phyloP scores from a whole-genome alignment of 371 early-diverging fungal genomes.

The Dichotomocladium elegans region DNA sequence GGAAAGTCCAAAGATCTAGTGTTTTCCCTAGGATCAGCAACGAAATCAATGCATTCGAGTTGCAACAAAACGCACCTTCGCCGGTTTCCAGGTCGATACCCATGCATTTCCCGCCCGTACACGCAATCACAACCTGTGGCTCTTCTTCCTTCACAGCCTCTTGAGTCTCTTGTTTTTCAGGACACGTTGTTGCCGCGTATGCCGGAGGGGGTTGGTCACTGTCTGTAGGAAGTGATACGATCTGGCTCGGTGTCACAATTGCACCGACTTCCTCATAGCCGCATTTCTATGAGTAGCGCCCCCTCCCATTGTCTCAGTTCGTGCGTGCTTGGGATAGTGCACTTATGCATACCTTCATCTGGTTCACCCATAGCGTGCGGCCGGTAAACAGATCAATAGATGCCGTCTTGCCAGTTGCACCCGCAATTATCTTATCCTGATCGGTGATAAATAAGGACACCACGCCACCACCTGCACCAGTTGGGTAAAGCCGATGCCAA shows the following conservation, averaged over 20 bases:
- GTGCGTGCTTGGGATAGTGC: not conserved
- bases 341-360: constrained; percentile 22
- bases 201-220: no score
- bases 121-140: constrained; percentile 22
- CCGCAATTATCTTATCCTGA: constrained; percentile 16
- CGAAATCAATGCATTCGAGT: not conserved
- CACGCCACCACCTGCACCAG: constrained; percentile 13
- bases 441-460: constrained; percentile 30
- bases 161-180: constrained; percentile 1
- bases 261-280: constrained; percentile 21
- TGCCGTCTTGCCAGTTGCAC: constrained; percentile 15
- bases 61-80: constrained; percentile 1
- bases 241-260: constrained; percentile 13
- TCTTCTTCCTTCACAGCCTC: not conserved
- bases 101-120: constrained; percentile 25
- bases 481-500: constrained; percentile 24
- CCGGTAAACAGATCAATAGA: constrained; percentile 22
- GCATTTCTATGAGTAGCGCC: constrained; percentile 11
- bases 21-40: not conserved
- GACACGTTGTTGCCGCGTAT: not conserved
- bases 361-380: constrained; percentile 22
- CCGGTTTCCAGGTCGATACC: constrained; percentile 22
- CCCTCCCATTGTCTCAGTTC: not conserved
- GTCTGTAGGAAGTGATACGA: not conserved
- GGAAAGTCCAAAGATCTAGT: constrained; percentile 25